Percentiles rank a stretch among this genome's conserved stretches.
phyloP scores from a whole-genome alignment of 108 stramenopile species.

The Nitzschia palea region DNA sequence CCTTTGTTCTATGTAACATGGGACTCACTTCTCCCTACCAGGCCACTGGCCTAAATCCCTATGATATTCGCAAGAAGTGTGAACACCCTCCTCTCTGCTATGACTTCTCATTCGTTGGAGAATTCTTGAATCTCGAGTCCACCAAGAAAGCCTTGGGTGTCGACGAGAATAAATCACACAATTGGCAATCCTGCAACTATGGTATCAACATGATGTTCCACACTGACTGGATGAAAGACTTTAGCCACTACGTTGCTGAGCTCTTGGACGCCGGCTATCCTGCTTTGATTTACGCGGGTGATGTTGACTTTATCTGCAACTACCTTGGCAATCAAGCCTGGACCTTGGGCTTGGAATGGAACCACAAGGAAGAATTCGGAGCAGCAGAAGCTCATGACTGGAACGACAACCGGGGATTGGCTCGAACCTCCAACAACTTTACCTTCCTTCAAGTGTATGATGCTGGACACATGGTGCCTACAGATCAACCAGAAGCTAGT shows the following conservation, averaged over 20 bases:
- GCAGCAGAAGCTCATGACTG: slow-evolving; percentile 75
- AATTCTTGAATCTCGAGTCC: slow-evolving; percentile 77
- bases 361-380: slow-evolving; percentile 80
- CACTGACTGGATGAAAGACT: slow-evolving; percentile 93
- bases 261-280: slow-evolving; percentile 80
- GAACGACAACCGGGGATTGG: slow-evolving; percentile 69
- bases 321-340: slow-evolving; percentile 95
- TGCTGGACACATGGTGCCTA: slow-evolving; percentile 94
- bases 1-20: slow-evolving; percentile 78
- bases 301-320: slow-evolving; percentile 98
- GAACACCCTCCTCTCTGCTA: slow-evolving; percentile 89
- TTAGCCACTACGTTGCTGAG: slow-evolving; percentile 74
- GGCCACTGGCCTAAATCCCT: slow-evolving; percentile 90
- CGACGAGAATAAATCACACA: slow-evolving; percentile 51
- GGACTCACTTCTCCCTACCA: slow-evolving; percentile 84
- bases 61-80: slow-evolving; percentile 92
- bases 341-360: slow-evolving; percentile 90
- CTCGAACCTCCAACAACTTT: slow-evolving; percentile 69
- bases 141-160: slow-evolving; percentile 84
- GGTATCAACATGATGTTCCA: slow-evolving; percentile 88
- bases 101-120: slow-evolving; percentile 84
- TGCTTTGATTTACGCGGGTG: slow-evolving; percentile 95
- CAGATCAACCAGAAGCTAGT: slow-evolving; percentile 85
- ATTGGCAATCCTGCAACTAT: slow-evolving; percentile 83
- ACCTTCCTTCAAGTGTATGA: slow-evolving; percentile 84